A percentile compares a stretch with the other conserved stretches of the same genome.
phyloP scores from a whole-genome alignment of 306 rosid genomes.

The Carpinus viminea region DNA sequence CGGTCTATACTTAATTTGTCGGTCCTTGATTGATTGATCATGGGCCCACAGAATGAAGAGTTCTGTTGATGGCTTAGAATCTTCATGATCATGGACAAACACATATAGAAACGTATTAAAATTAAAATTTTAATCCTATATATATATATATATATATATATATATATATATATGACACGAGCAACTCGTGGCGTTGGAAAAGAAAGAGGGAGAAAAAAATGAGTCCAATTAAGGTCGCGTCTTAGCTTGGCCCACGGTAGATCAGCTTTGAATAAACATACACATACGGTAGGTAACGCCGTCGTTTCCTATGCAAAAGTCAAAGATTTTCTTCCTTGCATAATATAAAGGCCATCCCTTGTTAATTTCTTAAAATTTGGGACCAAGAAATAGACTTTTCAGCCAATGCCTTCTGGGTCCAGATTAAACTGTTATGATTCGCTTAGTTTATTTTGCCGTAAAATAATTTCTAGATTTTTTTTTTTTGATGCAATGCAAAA shows the following conservation, averaged over 20 bases:
- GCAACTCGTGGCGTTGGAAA: conserved; percentile 30
- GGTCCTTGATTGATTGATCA: neutral
- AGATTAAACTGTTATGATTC: no score
- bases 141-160: no score
- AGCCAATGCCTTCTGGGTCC: no score
- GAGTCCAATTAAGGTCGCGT: conserved; percentile 22
- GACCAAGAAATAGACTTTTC: no score
- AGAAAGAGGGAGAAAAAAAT: conserved; percentile 8
- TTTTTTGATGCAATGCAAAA: no score
- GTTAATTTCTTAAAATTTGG: no score
- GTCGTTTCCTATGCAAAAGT: conserved; percentile 22
- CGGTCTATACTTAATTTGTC: conserved; percentile 25
- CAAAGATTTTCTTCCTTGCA: conserved; percentile 10
- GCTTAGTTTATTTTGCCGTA: no score
- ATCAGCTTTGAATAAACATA: conserved; percentile 36
- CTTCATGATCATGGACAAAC: conserved; percentile 39
- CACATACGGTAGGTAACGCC: conserved; percentile 14
- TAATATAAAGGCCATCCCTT: no score
- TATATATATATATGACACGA: conserved; percentile 13
- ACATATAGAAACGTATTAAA: conserved; percentile 38
- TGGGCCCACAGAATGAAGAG: conserved; percentile 35
- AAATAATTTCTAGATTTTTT: no score
- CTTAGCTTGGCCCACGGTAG: conserved; percentile 25
- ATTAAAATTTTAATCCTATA: neutral
- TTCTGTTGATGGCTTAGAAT: conserved; percentile 47